Conservation (phyloP, 352 stramenopile genomes). For the Phytophthora capsici region DNA sequence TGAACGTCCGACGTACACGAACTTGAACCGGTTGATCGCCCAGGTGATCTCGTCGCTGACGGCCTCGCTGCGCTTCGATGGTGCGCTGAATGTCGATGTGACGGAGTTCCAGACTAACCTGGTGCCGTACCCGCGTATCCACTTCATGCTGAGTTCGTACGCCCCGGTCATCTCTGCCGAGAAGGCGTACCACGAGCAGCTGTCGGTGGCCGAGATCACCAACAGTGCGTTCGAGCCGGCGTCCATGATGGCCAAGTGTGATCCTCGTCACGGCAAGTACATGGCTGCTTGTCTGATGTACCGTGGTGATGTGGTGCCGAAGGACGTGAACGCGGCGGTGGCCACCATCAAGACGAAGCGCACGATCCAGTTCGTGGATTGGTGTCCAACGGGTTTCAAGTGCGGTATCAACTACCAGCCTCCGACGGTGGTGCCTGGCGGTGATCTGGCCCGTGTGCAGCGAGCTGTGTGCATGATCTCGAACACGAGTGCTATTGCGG, state of each 20-base stretch:
- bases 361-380: slow-evolving; percentile 99
- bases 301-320: slow-evolving; percentile 94
- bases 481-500: slow-evolving; percentile 98
- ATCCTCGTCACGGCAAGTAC: slow-evolving; percentile 99
- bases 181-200: slow-evolving; percentile 97
- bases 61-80: slow-evolving; percentile 98
- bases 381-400: slow-evolving; percentile 98
- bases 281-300: slow-evolving; percentile 99
- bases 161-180: slow-evolving; percentile 98
- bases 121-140: slow-evolving; percentile 98
- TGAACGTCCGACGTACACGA: slow-evolving; percentile 98
- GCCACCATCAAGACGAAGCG: slow-evolving; percentile 98
- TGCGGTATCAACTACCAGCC: slow-evolving; percentile 96
- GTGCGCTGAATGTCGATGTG: slow-evolving; percentile 98
- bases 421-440: slow-evolving; percentile 95
- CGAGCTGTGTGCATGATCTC: slow-evolving; percentile 99
- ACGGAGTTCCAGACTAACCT: slow-evolving; percentile 99
- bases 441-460: slow-evolving; percentile 97
- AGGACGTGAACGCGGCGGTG: slow-evolving; percentile 95
- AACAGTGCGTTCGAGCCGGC: slow-evolving; percentile 98
- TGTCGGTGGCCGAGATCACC: slow-evolving; percentile 98
- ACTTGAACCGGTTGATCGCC: slow-evolving; percentile 98
- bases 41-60: slow-evolving; percentile 99
- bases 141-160: slow-evolving; percentile 99
- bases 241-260: slow-evolving; percentile 99